phyloP scores from a whole-genome alignment of 2,329 filamentous ascomycete genomes.

The Epichloe festucae region DNA sequence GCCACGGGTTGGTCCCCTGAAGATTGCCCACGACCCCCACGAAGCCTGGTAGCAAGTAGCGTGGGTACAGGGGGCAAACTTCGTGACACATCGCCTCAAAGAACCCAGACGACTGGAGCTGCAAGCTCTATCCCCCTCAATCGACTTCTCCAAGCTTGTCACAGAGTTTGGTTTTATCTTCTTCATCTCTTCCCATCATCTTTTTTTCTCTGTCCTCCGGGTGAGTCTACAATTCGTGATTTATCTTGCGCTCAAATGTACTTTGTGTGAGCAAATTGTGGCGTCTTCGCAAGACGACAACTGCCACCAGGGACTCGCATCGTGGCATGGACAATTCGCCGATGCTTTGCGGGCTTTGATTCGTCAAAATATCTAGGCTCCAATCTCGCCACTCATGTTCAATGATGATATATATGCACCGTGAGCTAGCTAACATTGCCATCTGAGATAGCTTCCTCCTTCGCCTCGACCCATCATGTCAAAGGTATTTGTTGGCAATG shows the following conservation, averaged over 20 bases:
- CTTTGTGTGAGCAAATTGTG: neutral
- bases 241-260: neutral
- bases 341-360: neutral
- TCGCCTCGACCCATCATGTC: constrained; percentile 27
- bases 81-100: constrained; percentile 24
- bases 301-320: neutral
- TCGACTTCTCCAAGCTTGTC: neutral
- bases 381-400: too few species aligned
- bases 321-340: neutral
- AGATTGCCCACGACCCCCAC: neutral
- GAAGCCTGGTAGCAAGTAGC: neutral
- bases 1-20: constrained; percentile 1
- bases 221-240: neutral
- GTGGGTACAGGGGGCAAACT: constrained; percentile 2
- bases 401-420: too few species aligned
- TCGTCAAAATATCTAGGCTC: neutral
- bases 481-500: constrained; percentile 52
- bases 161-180: neutral
- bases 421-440: neutral
- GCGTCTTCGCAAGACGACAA: neutral
- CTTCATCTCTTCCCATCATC: neutral
- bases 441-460: constrained; percentile 5
- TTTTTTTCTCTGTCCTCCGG: neutral
- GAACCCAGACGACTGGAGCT: constrained; percentile 12
- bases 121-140: constrained; percentile 3